These are phyloP conservation scores for Colletotrichum cuscutae DNA, from an alignment of 2,329 filamentous ascomycete species.

Conservation along the genomic window DNA sequence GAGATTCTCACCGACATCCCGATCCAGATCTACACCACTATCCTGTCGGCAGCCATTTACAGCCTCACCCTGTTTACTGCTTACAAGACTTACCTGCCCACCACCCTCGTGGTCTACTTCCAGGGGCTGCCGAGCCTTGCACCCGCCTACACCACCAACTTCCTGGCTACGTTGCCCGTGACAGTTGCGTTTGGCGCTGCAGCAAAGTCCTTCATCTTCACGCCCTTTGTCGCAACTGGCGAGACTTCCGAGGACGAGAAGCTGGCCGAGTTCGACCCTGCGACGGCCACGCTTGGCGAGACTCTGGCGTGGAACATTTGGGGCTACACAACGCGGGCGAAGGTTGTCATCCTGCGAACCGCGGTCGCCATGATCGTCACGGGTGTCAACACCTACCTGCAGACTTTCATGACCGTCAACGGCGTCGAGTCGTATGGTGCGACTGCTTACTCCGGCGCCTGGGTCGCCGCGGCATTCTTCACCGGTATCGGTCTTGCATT, in stretches of 20 bases:
- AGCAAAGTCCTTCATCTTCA: constrained; percentile 81
- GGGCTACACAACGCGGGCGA: constrained; percentile 72
- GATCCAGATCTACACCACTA: constrained; percentile 71
- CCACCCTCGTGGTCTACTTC: constrained; percentile 80
- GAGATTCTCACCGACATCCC: constrained; percentile 72
- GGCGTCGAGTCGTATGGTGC: constrained; percentile 79
- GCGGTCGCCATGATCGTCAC: constrained; percentile 67
- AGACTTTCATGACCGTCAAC: constrained; percentile 73
- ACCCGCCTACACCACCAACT: constrained; percentile 72
- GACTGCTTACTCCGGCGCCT: constrained; percentile 76
- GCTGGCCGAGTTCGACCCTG: constrained; percentile 69
- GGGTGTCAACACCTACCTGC: constrained; percentile 68
- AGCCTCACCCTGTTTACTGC: constrained; percentile 76
- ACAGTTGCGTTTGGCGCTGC: constrained; percentile 72
- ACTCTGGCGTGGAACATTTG: constrained; percentile 80
- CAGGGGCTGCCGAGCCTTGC: constrained; percentile 75
- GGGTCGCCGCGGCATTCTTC: constrained; percentile 73
- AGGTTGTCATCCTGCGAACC: constrained; percentile 74
- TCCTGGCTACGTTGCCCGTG: constrained; percentile 69
- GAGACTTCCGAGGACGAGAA: constrained; percentile 59
- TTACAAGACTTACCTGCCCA: constrained; percentile 76
- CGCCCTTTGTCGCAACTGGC: constrained; percentile 68
- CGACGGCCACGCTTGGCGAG: constrained; percentile 72
- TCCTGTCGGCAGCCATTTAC: constrained; percentile 80
- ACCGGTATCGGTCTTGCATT: constrained; percentile 66